Conservation (phyloP, 1,284 basidiomycete species). For the Leccinum pallidistipes region DNA sequence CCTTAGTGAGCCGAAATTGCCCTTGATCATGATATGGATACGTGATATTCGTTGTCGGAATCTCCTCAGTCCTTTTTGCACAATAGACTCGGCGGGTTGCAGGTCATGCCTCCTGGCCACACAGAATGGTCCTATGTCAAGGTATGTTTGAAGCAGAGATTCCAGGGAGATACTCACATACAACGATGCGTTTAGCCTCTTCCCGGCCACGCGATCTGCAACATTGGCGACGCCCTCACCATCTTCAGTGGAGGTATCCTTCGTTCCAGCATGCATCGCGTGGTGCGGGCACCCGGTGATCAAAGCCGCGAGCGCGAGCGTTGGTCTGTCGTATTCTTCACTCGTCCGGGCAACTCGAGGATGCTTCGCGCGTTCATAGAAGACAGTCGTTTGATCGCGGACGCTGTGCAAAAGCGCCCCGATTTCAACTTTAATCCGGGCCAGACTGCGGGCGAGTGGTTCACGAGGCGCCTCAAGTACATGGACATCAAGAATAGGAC, state of each 20-base stretch:
- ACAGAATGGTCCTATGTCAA: background rate
- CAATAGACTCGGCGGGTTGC: background rate
- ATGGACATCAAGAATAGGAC: background rate
- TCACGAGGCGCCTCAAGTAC: background rate
- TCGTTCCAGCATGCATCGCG: background rate
- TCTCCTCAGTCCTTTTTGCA: background rate
- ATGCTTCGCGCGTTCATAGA: constrained; percentile 8
- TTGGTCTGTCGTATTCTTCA: background rate
- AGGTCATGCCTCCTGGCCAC: background rate
- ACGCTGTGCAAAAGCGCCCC: background rate
- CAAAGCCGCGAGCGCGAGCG: background rate
- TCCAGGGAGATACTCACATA: background rate
- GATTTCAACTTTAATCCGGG: background rate
- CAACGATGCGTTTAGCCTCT: background rate
- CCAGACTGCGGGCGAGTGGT: background rate
- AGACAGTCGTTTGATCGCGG: background rate
- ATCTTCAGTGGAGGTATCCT: background rate
- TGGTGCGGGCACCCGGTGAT: background rate
- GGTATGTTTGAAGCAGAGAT: background rate
- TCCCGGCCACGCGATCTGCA: background rate
- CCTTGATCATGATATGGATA: background rate
- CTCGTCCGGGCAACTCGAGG: background rate
- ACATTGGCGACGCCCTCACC: background rate
- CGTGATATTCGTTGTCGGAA: background rate
- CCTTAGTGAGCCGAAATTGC: background rate